Evolutionary conservation across 768 basidiomycete genomes (phyloP), one percentile per base, ranked within the genome.

Genomic region (Butyriboletus loyo): DNA sequence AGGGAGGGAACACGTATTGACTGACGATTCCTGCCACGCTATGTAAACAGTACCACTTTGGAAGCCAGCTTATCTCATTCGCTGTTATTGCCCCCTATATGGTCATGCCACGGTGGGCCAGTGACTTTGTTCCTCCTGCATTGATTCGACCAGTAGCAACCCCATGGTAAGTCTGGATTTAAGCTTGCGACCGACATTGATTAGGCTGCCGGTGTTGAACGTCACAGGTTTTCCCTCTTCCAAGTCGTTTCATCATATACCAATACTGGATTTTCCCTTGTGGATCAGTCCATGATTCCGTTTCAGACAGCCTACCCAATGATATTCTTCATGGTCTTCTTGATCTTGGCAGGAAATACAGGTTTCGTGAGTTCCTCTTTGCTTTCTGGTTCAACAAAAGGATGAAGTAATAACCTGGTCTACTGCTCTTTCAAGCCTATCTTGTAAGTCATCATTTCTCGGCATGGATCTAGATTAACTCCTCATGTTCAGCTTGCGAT

Each of bases 321-420:
- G 86, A 82, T 92, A 50, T 43, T 90, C 27, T 66, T 83, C 47
- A 73, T 93, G 77, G 75, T 83, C 0, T 71, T 93, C 41, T 72
- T 91, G 24, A 87, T 98, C 56, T 69, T 98, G 42, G 93, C 92
- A 44, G 96, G 96, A 10, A 98, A 98, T 65, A 97, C 94, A 39
- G 87, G 83, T 22, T 96, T 92, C 63, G 94, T 96, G 62, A 78
- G 92, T 86, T 14, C n/a, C 42, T 28, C 41, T 41, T 44, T 39
- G 4, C 28, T 19, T 34, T 27, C 9, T 21, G 31, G 4, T 38
- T 21, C 31, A 15, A 50, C 2, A 21, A 45, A 6, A 32, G 7
- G 11, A 41, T 36, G 14, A 53, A 43, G 13, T 30, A 17, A 7
- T 54, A 21, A 50, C 41, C 2, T 13, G 40, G 49, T 46, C 36